Evolutionary conservation across 169 alveolate genomes (phyloP).

Genomic region (Plasmodium gallinaceum): DNA sequence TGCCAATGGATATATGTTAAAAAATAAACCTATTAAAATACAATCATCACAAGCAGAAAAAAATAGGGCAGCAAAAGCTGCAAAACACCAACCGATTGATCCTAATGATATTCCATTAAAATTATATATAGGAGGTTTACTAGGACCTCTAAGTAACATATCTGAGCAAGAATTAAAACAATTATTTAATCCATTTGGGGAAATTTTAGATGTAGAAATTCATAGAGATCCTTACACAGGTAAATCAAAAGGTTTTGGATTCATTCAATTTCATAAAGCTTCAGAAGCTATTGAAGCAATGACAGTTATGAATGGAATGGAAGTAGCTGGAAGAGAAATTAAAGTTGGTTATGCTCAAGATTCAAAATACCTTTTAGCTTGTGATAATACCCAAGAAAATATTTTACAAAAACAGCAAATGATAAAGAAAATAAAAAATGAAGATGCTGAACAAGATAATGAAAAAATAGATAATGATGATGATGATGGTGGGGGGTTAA

Average conservation of each 20-base stretch:
- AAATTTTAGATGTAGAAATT: slow-evolving; percentile 93
- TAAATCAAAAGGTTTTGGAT: slow-evolving; percentile 94
- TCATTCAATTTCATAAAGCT: slow-evolving; percentile 91
- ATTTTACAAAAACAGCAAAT: slow-evolving; percentile 17
- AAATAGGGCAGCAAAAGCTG: slow-evolving; percentile 98
- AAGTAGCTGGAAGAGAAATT: slow-evolving; percentile 93
- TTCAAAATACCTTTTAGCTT: slow-evolving; percentile 48
- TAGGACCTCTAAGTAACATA: slow-evolving; percentile 90
- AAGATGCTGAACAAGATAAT: slow-evolving; percentile 85
- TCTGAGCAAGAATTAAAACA: slow-evolving; percentile 92
- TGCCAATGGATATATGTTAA: slow-evolving; percentile 92
- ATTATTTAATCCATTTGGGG: slow-evolving; percentile 96
- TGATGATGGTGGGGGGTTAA: slow-evolving; percentile 82
- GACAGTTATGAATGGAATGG: slow-evolving; percentile 95
- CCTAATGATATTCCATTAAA: slow-evolving; percentile 92
- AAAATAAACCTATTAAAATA: slow-evolving; percentile 93
- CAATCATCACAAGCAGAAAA: slow-evolving; percentile 98
- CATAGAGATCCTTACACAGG: slow-evolving; percentile 92
- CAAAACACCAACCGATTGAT: slow-evolving; percentile 90
- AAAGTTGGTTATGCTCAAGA: slow-evolving; percentile 89
- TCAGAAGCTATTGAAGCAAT: slow-evolving; percentile 97
- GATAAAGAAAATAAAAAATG: slow-evolving; percentile 4
- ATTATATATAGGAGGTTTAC: slow-evolving; percentile 94
- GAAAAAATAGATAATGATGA: slow-evolving; percentile 84
- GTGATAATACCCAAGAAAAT: slow-evolving; percentile 36